Conservation (phyloP, 495 filamentous ascomycete species). For the Aspergillus bridgeri region DNA sequence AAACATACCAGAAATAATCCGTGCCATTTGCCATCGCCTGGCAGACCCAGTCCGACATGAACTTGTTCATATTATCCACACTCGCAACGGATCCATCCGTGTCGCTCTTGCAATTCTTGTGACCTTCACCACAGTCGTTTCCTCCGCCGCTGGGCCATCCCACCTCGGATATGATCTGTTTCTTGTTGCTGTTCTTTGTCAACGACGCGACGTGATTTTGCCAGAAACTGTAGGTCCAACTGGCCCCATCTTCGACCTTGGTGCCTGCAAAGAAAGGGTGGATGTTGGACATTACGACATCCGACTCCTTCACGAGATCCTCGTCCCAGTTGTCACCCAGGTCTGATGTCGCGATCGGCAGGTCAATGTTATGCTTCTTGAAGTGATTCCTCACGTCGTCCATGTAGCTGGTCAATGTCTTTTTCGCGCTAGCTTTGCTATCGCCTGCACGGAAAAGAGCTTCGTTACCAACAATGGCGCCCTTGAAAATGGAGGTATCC, state of each 20-base stretch:
- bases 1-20: conserved; percentile 82
- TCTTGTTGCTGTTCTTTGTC: conserved; percentile 53
- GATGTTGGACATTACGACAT: conserved; percentile 93
- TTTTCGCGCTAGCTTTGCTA: conserved; percentile 55
- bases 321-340: conserved; percentile 85
- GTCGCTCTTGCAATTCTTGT: conserved; percentile 46
- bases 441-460: conserved; percentile 70
- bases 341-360: conserved; percentile 86
- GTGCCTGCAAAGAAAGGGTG: conserved; percentile 96
- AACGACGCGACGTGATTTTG: conserved; percentile 57
- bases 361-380: conserved; percentile 56
- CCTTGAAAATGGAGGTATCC: conserved; percentile 65
- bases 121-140: conserved; percentile 63
- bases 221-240: conserved; percentile 88
- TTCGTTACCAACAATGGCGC: conserved; percentile 92
- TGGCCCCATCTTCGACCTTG: conserved; percentile 60
- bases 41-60: conserved; percentile 87
- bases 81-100: conserved; percentile 69
- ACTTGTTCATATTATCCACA: conserved; percentile 76
- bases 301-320: conserved; percentile 62
- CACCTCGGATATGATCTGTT: conserved; percentile 77
- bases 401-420: conserved; percentile 62
- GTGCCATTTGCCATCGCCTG: conserved; percentile 73
- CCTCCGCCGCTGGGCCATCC: conserved; percentile 91
- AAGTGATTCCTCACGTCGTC: conserved; percentile 67